Percentiles rank a stretch among this genome's conserved stretches.
phyloP scores from a whole-genome alignment of 2,329 filamentous ascomycete genomes.

The Davidsoniella neocaledoniae region DNA sequence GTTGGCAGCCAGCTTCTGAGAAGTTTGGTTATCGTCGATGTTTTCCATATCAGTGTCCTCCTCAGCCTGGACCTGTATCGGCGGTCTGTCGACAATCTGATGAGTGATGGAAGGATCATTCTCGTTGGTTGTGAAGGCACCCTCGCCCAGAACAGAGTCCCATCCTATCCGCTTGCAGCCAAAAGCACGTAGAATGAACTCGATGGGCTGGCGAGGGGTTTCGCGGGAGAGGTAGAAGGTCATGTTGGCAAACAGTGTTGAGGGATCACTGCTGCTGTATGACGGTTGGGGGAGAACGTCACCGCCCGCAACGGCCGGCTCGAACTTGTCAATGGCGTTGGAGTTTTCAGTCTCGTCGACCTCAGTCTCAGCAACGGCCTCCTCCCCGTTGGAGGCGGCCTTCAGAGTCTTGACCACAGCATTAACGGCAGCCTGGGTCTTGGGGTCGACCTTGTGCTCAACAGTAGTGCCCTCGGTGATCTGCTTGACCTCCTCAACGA shows the following conservation, averaged over 20 bases:
- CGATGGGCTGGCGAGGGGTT: constrained; percentile 74
- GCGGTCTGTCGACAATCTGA: constrained; percentile 84
- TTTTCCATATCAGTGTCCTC: constrained; percentile 25
- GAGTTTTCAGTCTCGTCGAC: constrained; percentile 28
- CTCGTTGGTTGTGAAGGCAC: constrained; percentile 83
- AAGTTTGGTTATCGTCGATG: constrained; percentile 44
- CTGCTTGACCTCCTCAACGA: constrained; percentile 18
- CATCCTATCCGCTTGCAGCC: constrained; percentile 93
- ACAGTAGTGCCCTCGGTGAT: constrained; percentile 27
- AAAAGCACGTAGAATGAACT: constrained; percentile 85
- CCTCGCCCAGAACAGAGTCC: constrained; percentile 80
- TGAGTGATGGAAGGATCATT: constrained; percentile 81
- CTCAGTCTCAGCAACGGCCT: constrained; percentile 25
- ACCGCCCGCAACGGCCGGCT: constrained; percentile 65
- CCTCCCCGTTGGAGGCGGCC: constrained; percentile 29
- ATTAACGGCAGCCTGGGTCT: constrained; percentile 48
- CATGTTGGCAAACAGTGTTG: constrained; percentile 69
- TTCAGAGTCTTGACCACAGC: constrained; percentile 54
- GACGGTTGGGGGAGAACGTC: constrained; percentile 72
- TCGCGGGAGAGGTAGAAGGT: constrained; percentile 91
- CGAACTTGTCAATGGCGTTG: constrained; percentile 76
- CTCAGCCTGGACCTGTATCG: constrained; percentile 42
- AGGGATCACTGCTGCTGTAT: constrained; percentile 46
- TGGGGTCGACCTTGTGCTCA: constrained; percentile 39
- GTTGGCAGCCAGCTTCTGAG: constrained; percentile 40